Evolutionary conservation across 495 filamentous ascomycete genomes (phyloP).

Genomic region (Tuber melanosporum): DNA sequence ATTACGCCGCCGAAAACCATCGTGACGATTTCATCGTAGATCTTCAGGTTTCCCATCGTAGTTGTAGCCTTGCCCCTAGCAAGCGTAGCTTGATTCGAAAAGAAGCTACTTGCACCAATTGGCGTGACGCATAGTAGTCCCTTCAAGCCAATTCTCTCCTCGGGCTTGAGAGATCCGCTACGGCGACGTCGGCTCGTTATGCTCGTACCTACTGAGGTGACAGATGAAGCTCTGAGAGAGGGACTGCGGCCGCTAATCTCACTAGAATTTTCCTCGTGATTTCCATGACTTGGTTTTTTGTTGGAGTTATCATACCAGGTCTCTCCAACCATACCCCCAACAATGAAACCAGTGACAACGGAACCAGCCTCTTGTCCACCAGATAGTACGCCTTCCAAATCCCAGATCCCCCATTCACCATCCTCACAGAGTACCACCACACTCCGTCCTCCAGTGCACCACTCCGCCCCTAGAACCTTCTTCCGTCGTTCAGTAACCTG

Average conservation of each 20-base stretch:
- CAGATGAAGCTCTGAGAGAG: slow-evolving; percentile 17
- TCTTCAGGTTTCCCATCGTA: slow-evolving; percentile 30
- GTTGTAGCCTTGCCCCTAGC: slow-evolving; percentile 20
- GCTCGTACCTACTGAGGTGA: slow-evolving; percentile 7
- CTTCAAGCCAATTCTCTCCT: slow-evolving; percentile 9
- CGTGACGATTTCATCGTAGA: slow-evolving; percentile 29
- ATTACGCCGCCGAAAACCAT: slow-evolving; percentile 24
- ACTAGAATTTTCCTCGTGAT: slow-evolving; percentile 16
- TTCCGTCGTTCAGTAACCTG: slow-evolving; percentile 51
- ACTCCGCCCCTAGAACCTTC: slow-evolving; percentile 69
- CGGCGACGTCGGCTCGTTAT: slow-evolving; percentile 21
- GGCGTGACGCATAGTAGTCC: slow-evolving; percentile 22
- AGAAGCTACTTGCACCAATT: slow-evolving; percentile 26
- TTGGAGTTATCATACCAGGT: slow-evolving; percentile 25
- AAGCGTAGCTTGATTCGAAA: slow-evolving; percentile 15
- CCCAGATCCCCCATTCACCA: slow-evolving; percentile 94
- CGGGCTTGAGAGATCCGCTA: not conserved
- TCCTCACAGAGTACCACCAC: slow-evolving; percentile 71
- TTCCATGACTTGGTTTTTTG: slow-evolving; percentile 16
- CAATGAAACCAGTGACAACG: slow-evolving; percentile 23
- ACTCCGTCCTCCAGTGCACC: slow-evolving; percentile 72
- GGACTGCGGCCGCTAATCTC: slow-evolving; percentile 26
- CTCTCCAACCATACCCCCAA: slow-evolving; percentile 28
- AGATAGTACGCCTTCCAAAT: slow-evolving; percentile 55
- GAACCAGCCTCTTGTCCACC: slow-evolving; percentile 12